Evolutionary conservation across 495 filamentous ascomycete species (phyloP).

Genomic region (Beverwykella pulmonaria): DNA sequence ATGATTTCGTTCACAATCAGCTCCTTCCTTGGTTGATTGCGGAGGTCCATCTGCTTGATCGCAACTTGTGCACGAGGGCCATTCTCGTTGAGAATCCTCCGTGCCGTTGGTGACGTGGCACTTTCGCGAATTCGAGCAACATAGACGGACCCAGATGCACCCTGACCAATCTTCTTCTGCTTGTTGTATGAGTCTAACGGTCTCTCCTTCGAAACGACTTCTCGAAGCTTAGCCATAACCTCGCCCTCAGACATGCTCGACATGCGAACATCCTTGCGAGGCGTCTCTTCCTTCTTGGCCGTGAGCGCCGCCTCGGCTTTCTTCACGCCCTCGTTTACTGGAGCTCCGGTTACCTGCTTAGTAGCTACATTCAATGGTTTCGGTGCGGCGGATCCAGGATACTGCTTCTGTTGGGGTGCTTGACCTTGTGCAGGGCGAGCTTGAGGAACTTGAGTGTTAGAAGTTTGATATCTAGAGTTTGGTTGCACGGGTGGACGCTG

Average conservation of each 20-base stretch:
- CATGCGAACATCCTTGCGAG: slow-evolving; percentile 91
- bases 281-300: slow-evolving; percentile 66
- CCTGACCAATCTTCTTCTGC: slow-evolving; percentile 99
- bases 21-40: slow-evolving; percentile 96
- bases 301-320: slow-evolving; percentile 81
- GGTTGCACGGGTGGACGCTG: slow-evolving; percentile 34
- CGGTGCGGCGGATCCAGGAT: slow-evolving; percentile 52
- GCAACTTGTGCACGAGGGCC: slow-evolving; percentile 78
- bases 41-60: slow-evolving; percentile 99
- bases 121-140: slow-evolving; percentile 88
- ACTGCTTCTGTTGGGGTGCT: slow-evolving; percentile 33
- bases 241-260: slow-evolving; percentile 95
- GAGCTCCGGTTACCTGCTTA: slow-evolving; percentile 64
- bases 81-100: slow-evolving; percentile 67
- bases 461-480: slow-evolving; percentile 29
- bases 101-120: slow-evolving; percentile 66
- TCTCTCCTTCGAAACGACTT: slow-evolving; percentile 90
- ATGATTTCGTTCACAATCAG: slow-evolving; percentile 99
- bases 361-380: slow-evolving; percentile 90
- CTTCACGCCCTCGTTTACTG: slow-evolving; percentile 67
- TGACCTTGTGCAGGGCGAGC: slow-evolving; percentile 30
- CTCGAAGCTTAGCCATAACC: slow-evolving; percentile 91
- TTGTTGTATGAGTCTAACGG: slow-evolving; percentile 93
- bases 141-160: slow-evolving; percentile 96
- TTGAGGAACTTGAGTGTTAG: slow-evolving; percentile 25